Evolutionary conservation across 2,329 filamentous ascomycete species (phyloP).

Genomic region (Cercospora nicotianae): DNA sequence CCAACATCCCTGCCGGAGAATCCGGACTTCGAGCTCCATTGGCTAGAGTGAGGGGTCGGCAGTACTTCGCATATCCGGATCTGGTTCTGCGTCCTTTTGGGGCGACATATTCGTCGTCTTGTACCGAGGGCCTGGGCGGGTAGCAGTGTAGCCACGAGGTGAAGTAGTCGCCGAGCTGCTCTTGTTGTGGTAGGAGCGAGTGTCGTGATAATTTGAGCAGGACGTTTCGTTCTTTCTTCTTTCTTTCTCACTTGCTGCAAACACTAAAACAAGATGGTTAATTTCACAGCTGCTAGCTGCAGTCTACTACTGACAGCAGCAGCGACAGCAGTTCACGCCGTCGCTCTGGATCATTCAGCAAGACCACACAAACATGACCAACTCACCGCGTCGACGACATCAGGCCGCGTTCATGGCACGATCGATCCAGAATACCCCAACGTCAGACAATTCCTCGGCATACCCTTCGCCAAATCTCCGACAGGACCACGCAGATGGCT

Average conservation of each 20-base stretch:
- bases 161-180: neutral
- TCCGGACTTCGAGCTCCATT: neutral
- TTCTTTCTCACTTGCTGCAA: neutral
- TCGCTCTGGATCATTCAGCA: neutral
- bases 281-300: neutral
- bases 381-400: constrained; percentile 11
- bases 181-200: neutral
- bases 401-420: constrained; percentile 12
- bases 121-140: neutral
- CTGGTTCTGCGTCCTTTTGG: neutral
- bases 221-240: neutral
- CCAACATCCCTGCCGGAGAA: neutral
- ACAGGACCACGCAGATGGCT: constrained; percentile 38
- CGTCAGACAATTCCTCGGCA: constrained; percentile 38
- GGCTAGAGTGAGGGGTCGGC: neutral
- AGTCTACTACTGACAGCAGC: neutral
- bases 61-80: neutral
- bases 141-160: neutral
- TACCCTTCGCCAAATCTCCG: constrained; percentile 40
- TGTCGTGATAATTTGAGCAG: neutral
- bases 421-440: constrained; percentile 17
- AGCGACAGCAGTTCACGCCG: neutral
- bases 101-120: neutral
- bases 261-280: neutral
- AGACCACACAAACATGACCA: neutral